Base-by-base conservation (phyloP, 805 yeast genomes). In the Kurtzmaniella fragi region DNA sequence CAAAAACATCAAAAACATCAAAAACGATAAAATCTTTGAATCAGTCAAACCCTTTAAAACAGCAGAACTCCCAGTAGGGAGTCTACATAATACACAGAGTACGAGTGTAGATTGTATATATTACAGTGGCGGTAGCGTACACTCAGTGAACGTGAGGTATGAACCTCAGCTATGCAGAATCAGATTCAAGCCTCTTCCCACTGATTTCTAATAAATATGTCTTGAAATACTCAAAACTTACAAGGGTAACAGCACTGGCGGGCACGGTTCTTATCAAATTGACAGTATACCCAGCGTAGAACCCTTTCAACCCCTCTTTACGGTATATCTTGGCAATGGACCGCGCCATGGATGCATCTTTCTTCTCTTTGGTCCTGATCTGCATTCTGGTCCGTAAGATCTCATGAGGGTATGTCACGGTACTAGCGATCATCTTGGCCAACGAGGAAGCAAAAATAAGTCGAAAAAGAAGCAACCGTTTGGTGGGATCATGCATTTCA, bases 401-500 rank as follows among this genome's bases (percentile, higher is more conserved):
- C 59, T 91, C 99, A 63, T 91, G 99, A 2, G 99, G 98, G 56
- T 91, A 91, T 0, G 98, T 91, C 38, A 87, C 70, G 1, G 87
- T 71, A 34, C 93, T 82, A 3, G 98, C 98, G 37, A 83, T 70
- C 84, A 90, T 84, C 59, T 91, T 91, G 4, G 96, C 84, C 10
- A 80, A 50, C 11, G 90, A 76, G 2, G 95, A 84, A 2, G 97
- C 95, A 11, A 58, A 40, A 11, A 66, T 59, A 31, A 69, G 53
- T 29, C 69, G 45, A 53, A 62, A 48, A 35, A 66, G 51, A 20
- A 20, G 25, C 35, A 16, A 36, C 37, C 33, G 27, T 37, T 44
- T 15, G 29, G 29, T 13, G 38, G 32, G 37, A 14, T 33, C 23
- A 32, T 42, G 23, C 16, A 28, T 13, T 10, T 13, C 29, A 29